Conservation (phyloP, 495 filamentous ascomycete genomes). For the Tuber magnatum region DNA sequence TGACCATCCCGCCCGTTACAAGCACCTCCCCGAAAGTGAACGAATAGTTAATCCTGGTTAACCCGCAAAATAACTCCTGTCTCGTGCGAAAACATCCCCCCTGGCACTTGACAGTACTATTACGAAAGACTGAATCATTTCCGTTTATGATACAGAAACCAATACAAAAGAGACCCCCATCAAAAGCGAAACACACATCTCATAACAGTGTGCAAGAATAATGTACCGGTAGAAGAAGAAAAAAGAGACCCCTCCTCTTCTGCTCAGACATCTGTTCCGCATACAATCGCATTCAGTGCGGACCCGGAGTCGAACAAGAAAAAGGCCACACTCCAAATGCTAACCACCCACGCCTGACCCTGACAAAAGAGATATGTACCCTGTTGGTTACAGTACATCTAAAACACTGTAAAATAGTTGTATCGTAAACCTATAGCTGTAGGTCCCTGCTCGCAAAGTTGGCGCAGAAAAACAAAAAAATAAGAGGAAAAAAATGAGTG, state of each 20-base stretch:
- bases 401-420: neutral
- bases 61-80: too few relatives aligned
- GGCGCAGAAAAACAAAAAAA: neutral
- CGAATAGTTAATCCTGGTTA: too few relatives aligned
- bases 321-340: neutral
- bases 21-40: too few relatives aligned
- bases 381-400: constrained; percentile 1
- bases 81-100: too few relatives aligned
- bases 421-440: neutral
- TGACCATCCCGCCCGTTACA: neutral
- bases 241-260: neutral
- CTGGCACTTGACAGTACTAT: too few relatives aligned
- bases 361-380: constrained; percentile 21
- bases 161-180: neutral
- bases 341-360: constrained; percentile 3
- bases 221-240: neutral
- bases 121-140: neutral
- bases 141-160: constrained; percentile 4
- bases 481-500: constrained; percentile 15
- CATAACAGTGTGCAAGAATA: neutral
- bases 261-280: neutral
- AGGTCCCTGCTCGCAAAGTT: neutral
- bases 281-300: neutral
- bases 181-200: neutral
- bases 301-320: neutral